Evolutionary conservation across 78 protist species (phyloP).

Genomic region (Dictyostelium intermedium): DNA sequence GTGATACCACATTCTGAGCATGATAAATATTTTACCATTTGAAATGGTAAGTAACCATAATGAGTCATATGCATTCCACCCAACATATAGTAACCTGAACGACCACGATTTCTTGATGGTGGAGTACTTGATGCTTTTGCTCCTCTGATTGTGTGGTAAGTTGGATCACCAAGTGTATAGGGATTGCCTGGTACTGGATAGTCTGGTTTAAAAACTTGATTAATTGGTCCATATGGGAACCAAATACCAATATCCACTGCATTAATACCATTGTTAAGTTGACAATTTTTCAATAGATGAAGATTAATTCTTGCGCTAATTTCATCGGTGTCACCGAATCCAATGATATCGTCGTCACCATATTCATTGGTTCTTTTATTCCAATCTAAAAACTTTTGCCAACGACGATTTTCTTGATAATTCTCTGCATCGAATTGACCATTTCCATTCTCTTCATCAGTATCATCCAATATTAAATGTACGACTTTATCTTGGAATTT

Average conservation of each 20-base stretch:
- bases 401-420: neutral
- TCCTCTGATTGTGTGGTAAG: neutral
- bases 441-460: constrained; percentile 3
- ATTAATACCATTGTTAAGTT: neutral
- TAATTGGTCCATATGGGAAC: constrained; percentile 2
- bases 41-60: constrained; percentile 7
- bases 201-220: neutral
- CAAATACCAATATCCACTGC: neutral
- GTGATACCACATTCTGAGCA: constrained; percentile 6
- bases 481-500: constrained; percentile 3
- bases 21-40: neutral
- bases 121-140: neutral
- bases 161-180: constrained; percentile 1
- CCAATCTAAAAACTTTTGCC: constrained; percentile 12
- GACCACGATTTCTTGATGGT: constrained; percentile 1
- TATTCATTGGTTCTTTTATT: neutral
- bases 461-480: neutral
- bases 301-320: neutral
- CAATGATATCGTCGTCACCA: neutral
- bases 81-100: neutral
- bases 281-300: neutral
- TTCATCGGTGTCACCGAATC: constrained; percentile 11
- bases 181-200: neutral
- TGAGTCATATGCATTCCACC: constrained; percentile 31
- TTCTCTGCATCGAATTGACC: neutral